Evolutionary conservation across 2,329 filamentous ascomycete species (phyloP), one percentile per base, ranked within the genome.

Genomic region (Diaporthe sp.): DNA sequence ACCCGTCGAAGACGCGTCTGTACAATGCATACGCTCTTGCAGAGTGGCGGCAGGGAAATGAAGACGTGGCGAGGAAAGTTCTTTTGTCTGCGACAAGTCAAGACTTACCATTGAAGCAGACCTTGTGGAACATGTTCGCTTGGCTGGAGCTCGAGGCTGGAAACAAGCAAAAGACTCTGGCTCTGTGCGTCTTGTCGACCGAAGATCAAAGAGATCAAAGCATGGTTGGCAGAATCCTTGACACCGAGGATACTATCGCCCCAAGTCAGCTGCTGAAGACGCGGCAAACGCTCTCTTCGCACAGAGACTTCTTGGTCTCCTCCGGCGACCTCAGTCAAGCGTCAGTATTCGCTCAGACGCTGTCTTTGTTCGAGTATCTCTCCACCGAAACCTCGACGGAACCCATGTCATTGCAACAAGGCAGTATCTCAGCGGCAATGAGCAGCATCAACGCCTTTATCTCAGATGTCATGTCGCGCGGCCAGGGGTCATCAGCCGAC

Each of bases 21-120:
- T 98, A 97, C 83, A 94, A 95, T 78, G 91, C 92, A 0, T 98
- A 96, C 80, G 94, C 93, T 0, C 84, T 95, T 19, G 90, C 95
- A 4, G 94, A 98, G 82, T 88, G 85, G 78, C 85, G 86, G 1
- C 88, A 88, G 42, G 90, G 88, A 0, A 92, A 93, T 34, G 78
- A 81, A 1, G 87, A 90, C 0, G 85, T 91, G 62, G 92, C 93
- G 6, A 85, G 87, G 31, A 91, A 90, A 71, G 92, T 97, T 0
- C 90, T 96, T 79, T 82, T 87, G 1, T 93, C 93, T 1, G 92
- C 94, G 2, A 85, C 95, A 6, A 80, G 80, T 22, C 80, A 82
- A 76, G 78, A 88, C 4, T 81, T 93, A 4, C 84, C 31, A 82
- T 84, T 94, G 13, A 79, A 79, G 13, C 80, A 82, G 76, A 78